A percentile compares a stretch with the other conserved stretches of the same genome.
Evolutionary conservation across 495 filamentous ascomycete species (phyloP).

Genomic region (Jackrogersella minutella): DNA sequence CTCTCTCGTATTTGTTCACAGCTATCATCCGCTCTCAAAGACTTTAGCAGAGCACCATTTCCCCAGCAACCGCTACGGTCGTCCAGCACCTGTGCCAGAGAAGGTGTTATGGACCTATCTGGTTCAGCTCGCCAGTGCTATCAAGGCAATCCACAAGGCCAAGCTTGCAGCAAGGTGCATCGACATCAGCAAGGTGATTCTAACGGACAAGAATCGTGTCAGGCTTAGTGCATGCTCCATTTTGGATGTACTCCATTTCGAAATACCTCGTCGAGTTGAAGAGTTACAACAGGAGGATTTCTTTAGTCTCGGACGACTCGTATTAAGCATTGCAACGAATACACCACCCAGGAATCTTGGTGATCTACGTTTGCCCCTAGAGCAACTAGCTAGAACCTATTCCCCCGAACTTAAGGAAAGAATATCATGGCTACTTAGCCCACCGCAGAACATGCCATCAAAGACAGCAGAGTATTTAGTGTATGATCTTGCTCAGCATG

Average conservation of each 20-base stretch:
- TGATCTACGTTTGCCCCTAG: conserved; percentile 68
- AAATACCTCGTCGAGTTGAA: conserved; percentile 66
- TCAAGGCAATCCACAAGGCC: conserved; percentile 83
- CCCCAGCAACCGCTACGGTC: conserved; percentile 56
- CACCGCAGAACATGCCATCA: conserved; percentile 56
- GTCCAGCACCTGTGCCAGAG: conserved; percentile 68
- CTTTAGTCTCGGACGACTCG: conserved; percentile 81
- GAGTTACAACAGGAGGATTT: conserved; percentile 91
- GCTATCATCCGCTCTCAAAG: conserved; percentile 90
- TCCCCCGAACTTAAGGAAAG: conserved; percentile 76
- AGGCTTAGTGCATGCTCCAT: conserved; percentile 89
- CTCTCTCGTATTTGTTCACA: conserved; percentile 91
- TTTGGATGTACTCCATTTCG: conserved; percentile 84
- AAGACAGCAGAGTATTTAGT: conserved; percentile 83
- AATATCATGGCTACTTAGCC: conserved; percentile 76
- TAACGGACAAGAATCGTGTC: conserved; percentile 84
- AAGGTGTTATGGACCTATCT: conserved; percentile 89
- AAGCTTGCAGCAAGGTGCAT: conserved; percentile 85
- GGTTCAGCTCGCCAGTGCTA: conserved; percentile 86
- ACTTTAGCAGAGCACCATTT: conserved; percentile 88
- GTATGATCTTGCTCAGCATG: conserved; percentile 74
- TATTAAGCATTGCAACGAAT: conserved; percentile 78
- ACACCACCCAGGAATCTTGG: conserved; percentile 61
- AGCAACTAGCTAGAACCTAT: conserved; percentile 76
- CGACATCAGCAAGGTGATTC: conserved; percentile 82